Conservation (phyloP, 2,329 filamentous ascomycete species). For the Beauveria sp. region DNA sequence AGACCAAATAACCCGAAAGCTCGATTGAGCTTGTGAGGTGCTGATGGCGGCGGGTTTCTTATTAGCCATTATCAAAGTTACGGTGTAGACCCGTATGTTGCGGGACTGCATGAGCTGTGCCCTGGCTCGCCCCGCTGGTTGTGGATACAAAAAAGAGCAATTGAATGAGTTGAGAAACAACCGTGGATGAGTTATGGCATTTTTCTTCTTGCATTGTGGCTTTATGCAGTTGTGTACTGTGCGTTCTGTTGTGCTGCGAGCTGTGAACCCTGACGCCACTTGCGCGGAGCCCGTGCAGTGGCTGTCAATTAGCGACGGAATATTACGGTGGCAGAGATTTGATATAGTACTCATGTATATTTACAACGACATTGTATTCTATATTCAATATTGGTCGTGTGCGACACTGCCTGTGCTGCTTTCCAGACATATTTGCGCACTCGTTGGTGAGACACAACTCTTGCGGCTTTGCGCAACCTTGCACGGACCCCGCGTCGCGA, state of each 20-base stretch:
- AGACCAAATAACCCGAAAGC: slow-evolving; percentile 4
- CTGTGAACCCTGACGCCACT: neutral
- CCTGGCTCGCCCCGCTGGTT: neutral
- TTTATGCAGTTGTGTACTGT: neutral
- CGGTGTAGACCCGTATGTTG: neutral
- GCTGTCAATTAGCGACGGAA: no score
- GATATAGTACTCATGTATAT: neutral
- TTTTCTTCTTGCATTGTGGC: neutral
- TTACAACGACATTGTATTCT: neutral
- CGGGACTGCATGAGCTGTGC: neutral
- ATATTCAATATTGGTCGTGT: neutral
- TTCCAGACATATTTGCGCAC: slow-evolving; percentile 1
- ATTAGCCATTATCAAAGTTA: slow-evolving; percentile 3
- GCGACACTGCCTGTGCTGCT: slow-evolving; percentile 3
- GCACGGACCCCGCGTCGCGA: neutral
- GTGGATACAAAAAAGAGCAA: neutral
- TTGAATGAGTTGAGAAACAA: neutral
- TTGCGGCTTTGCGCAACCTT: neutral
- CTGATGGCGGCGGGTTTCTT: slow-evolving; percentile 11
- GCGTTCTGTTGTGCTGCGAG: no score
- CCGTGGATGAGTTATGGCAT: neutral
- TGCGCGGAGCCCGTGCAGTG: neutral
- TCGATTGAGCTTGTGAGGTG: neutral
- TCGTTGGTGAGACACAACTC: neutral
- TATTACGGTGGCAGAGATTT: neutral